Percentiles rank a stretch among this genome's conserved stretches.
phyloP scores from a whole-genome alignment of 495 filamentous ascomycete species.

The Annulohypoxylon stygium region DNA sequence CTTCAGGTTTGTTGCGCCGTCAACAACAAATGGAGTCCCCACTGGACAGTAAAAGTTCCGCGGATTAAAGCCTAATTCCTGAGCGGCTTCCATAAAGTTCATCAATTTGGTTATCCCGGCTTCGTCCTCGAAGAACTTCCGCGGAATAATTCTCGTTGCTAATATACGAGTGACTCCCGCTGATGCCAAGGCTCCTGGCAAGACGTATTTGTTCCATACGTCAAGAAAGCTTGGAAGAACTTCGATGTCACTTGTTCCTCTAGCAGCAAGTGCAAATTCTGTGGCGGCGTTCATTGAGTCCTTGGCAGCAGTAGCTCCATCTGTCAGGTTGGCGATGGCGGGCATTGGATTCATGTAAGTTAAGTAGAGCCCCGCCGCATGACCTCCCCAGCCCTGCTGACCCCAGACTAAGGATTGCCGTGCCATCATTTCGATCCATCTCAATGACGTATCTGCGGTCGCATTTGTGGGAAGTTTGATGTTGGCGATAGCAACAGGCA shows the following conservation, averaged over 20 bases:
- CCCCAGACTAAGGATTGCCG: constrained; percentile 59
- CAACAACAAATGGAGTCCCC: constrained; percentile 37
- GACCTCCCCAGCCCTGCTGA: constrained; percentile 63
- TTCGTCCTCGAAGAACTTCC: constrained; percentile 39
- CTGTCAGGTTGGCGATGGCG: constrained; percentile 41
- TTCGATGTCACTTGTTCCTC: constrained; percentile 52
- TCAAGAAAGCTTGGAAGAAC: constrained; percentile 50
- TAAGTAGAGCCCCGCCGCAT: constrained; percentile 55
- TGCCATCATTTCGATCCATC: constrained; percentile 57
- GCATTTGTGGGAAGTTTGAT: constrained; percentile 55
- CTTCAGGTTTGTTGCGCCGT: constrained; percentile 22
- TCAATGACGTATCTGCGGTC: constrained; percentile 45
- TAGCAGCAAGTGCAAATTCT: constrained; percentile 50
- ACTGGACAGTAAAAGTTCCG: constrained; percentile 44
- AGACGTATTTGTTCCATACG: constrained; percentile 57
- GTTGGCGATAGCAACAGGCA: constrained; percentile 54
- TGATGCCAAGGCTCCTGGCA: constrained; percentile 46
- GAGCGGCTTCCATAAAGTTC: constrained; percentile 35
- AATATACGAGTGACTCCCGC: constrained; percentile 53
- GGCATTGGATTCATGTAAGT: constrained; percentile 58
- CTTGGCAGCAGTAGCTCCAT: constrained; percentile 45
- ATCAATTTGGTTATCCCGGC: constrained; percentile 42
- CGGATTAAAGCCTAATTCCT: constrained; percentile 41
- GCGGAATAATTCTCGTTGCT: constrained; percentile 56
- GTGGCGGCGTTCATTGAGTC: constrained; percentile 49